Evolutionary conservation across 306 rosid genomes (phyloP).

Genomic region (Comarum palustre): DNA sequence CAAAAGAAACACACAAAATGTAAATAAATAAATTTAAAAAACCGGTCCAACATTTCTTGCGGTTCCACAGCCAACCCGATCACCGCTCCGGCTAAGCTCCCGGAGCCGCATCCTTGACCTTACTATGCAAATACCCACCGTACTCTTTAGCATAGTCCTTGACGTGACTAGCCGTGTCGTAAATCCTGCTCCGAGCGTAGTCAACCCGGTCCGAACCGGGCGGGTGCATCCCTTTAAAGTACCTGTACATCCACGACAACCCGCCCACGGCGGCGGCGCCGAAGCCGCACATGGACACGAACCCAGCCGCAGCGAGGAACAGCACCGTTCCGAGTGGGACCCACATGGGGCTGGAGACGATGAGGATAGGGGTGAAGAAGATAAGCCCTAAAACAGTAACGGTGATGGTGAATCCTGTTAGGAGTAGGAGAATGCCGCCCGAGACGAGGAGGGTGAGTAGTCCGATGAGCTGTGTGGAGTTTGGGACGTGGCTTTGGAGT

Average conservation of each 20-base stretch:
- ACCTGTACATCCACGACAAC: constrained; percentile 62
- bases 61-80: neutral
- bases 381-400: constrained; percentile 37
- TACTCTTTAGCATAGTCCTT: constrained; percentile 83
- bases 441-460: constrained; percentile 49
- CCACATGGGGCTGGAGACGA: constrained; percentile 73
- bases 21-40: neutral
- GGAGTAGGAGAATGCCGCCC: constrained; percentile 53
- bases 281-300: constrained; percentile 49
- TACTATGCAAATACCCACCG: constrained; percentile 74
- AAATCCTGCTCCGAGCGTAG: constrained; percentile 65
- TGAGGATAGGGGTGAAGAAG: constrained; percentile 49
- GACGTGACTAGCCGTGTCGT: constrained; percentile 74
- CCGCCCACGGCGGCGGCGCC: constrained; percentile 30
- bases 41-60: neutral
- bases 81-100: constrained; percentile 50
- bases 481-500: constrained; percentile 43
- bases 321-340: constrained; percentile 40
- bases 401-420: constrained; percentile 48
- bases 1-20: neutral
- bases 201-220: constrained; percentile 76
- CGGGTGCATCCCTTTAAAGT: constrained; percentile 67
- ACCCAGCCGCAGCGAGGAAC: constrained; percentile 32
- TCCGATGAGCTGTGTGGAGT: constrained; percentile 54
- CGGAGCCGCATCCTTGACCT: constrained; percentile 81